Conservation (phyloP, 768 basidiomycete species). For the Trichaptum fuscoviolaceum region DNA sequence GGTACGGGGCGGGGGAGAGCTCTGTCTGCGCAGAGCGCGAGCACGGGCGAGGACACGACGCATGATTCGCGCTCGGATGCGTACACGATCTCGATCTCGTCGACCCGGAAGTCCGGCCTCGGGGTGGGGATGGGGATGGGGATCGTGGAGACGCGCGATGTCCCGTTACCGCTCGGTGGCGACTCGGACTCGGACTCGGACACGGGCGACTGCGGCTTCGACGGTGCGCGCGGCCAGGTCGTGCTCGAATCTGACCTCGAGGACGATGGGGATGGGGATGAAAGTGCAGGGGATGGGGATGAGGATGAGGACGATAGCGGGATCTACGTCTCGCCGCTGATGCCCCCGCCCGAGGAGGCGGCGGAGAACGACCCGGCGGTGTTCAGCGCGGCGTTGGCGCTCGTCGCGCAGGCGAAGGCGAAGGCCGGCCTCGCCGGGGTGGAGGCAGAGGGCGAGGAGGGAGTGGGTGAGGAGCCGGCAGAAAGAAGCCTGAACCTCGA, state of each 20-base stretch:
- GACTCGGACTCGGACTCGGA: no score
- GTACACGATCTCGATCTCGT: not conserved
- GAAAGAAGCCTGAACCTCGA: not conserved
- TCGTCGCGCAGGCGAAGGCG: not conserved
- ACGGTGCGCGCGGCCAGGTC: not conserved
- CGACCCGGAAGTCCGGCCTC: not conserved
- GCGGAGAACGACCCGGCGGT: not conserved
- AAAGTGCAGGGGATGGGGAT: constrained; percentile 8
- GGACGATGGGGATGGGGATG: constrained; percentile 16
- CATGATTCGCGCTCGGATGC: not conserved
- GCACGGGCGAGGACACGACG: not conserved
- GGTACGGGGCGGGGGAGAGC: no score
- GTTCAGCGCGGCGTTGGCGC: not conserved
- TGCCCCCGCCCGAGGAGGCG: constrained; percentile 2
- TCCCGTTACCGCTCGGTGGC: no score
- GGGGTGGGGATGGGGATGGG: not conserved
- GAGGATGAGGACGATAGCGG: constrained; percentile 17
- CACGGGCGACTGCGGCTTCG: no score
- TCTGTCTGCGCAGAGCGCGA: no score
- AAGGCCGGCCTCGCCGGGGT: not conserved
- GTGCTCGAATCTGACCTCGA: not conserved
- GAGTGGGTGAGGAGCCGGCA: no score
- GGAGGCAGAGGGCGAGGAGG: not conserved
- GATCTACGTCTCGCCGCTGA: constrained; percentile 1
- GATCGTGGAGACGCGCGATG: no score